These are phyloP conservation scores for Russula earlei DNA, from an alignment of 768 basidiomycete genomes.

Conservation along the genomic window DNA sequence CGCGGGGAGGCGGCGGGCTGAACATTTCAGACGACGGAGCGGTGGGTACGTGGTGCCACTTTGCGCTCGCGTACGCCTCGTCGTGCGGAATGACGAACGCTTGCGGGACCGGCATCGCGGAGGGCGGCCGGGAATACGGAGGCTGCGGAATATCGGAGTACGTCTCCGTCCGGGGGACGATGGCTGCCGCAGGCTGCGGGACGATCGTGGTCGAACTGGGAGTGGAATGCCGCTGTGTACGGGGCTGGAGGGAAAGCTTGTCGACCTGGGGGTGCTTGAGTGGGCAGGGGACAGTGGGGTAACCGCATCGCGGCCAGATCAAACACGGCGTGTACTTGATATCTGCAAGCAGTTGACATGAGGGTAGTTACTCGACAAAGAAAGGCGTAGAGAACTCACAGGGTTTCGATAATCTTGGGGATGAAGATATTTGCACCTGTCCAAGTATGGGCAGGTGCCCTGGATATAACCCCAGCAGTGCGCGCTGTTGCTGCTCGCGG, in stretches of 20 bases:
- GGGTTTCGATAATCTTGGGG: background rate
- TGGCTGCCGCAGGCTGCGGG: background rate
- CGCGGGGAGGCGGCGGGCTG: background rate
- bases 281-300: background rate
- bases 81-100: slow-evolving; percentile 5
- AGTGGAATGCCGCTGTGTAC: background rate
- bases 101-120: background rate
- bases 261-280: slow-evolving; percentile 11
- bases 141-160: too few relatives aligned
- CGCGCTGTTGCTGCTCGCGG: slow-evolving; percentile 1
- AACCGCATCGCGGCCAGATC: slow-evolving; percentile 7
- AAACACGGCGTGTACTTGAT: slow-evolving; percentile 10
- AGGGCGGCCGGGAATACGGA: too few relatives aligned
- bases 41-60: background rate
- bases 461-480: slow-evolving; percentile 14
- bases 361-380: background rate
- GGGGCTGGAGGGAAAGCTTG: background rate
- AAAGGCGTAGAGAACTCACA: background rate
- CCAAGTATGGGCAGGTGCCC: slow-evolving; percentile 1
- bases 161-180: too few relatives aligned
- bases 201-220: background rate
- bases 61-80: slow-evolving; percentile 4
- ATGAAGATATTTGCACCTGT: background rate
- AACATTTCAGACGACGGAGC: background rate
- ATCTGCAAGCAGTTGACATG: background rate